Base-by-base conservation (phyloP, 2,329 filamentous ascomycete species). In the Neoarthrinium moseri region DNA sequence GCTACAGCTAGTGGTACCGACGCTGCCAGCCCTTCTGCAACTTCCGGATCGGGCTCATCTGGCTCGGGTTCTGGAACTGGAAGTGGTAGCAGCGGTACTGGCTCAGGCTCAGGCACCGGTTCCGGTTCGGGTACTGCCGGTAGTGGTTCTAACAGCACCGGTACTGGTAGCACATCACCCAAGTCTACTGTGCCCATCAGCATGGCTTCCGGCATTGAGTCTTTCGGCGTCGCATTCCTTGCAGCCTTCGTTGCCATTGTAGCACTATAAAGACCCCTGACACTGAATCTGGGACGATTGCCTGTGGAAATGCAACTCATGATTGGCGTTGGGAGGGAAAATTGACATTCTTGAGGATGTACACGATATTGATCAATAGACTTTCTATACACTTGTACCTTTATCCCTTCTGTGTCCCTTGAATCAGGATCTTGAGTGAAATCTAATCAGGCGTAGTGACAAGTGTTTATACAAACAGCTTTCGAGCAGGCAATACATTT, bases 41-140 rank as follows among this genome's bases (percentile, higher is more conserved):
- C 53, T 22, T 37, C 35, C 12, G 33, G 33, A 2, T 35, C 33
- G 13, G 20, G 34, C 8, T 48, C 52, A 12, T 37, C 34, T 49
- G 54, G 45, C 34, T 46, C 43, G 40, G 45, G 51, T 23, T 57
- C 57, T 20, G 48, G 53, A 23, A 54, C 53, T n/a, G 47, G 51
- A 8, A 15, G 17, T 6, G 17, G 21, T 23, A 18, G 42, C 49
- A 54, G 41, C 42, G 17, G 21, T 23, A 18, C 43, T 49, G 54
- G 41, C 42, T 41, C 38, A 41, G 43, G 43, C 15, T 48, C 52
- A 18, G 50, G 51, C 33, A 44, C 48, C 27, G 43, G 48, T 26
- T 36, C 47, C 27, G 26, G 27, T 4, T 13, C 39, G 10, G 40
- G 40, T n/a, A 18, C 24, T 40, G 37, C n/a, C 50, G 54, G 44